Evolutionary conservation across 192 early-diverging fungal genomes (phyloP).

Genomic region (Backusella luteola): DNA sequence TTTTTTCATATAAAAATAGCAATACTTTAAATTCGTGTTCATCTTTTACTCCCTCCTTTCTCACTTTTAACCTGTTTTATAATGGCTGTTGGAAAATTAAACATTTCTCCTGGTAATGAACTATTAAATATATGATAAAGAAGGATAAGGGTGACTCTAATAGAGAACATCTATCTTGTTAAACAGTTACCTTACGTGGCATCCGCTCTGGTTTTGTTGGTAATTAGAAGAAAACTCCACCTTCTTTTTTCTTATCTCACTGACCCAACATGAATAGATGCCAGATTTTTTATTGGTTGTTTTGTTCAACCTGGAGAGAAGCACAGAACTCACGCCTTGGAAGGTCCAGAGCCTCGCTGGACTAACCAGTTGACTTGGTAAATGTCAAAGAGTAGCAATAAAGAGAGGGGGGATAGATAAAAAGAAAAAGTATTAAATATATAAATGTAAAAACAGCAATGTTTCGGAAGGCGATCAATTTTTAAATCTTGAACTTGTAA

Average conservation of each 20-base stretch:
- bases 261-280: constrained; percentile 4
- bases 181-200: constrained; percentile 17
- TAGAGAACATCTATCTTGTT: not conserved
- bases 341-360: constrained; percentile 26
- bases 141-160: not conserved
- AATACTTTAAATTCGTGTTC: not conserved
- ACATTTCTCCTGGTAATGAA: constrained; percentile 15
- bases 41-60: not conserved
- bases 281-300: constrained; percentile 30
- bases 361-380: constrained; percentile 32
- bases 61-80: not conserved
- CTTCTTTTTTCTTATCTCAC: not conserved
- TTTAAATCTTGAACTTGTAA: constrained; percentile 34
- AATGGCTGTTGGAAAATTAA: constrained; percentile 21
- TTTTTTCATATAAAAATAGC: constrained; percentile 1
- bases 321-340: constrained; percentile 30
- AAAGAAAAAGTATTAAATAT: not conserved
- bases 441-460: constrained; percentile 13
- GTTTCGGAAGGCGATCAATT: constrained; percentile 14
- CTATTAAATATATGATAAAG: not conserved
- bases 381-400: not conserved
- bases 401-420: not conserved
- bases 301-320: constrained; percentile 32
- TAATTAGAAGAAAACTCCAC: not conserved
- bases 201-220: not conserved